Percentiles rank a stretch among this genome's conserved stretches.
Conservation (phyloP, 352 stramenopile species). For the Pythium aquatile region DNA sequence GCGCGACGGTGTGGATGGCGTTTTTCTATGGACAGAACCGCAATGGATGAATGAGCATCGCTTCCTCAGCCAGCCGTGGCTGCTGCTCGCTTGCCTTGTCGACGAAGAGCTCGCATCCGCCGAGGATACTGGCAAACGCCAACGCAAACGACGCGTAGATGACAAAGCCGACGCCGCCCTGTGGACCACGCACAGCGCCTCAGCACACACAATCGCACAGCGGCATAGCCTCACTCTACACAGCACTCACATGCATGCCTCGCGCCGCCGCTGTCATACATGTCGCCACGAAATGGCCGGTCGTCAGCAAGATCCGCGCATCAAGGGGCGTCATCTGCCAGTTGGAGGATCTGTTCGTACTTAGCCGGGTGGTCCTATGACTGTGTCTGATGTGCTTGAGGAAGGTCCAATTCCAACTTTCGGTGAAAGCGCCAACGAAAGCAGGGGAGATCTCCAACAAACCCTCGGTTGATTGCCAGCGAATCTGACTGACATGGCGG, state of each 20-base stretch:
- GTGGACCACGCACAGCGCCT: neutral
- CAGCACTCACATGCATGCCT: constrained; percentile 18
- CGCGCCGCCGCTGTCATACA: constrained; percentile 32
- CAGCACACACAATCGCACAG: neutral
- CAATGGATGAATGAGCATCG: neutral
- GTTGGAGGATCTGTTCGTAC: constrained; percentile 24
- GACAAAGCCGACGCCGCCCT: constrained; percentile 31
- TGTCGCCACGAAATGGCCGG: constrained; percentile 57
- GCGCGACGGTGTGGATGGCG: constrained; percentile 45
- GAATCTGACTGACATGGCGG: constrained; percentile 37
- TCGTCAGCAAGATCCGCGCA: constrained; percentile 55
- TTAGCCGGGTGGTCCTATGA: constrained; percentile 15
- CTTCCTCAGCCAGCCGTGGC: neutral
- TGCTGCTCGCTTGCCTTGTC: constrained; percentile 29
- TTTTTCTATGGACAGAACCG: constrained; percentile 36
- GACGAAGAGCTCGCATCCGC: constrained; percentile 53
- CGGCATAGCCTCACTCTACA: neutral
- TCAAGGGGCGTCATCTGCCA: constrained; percentile 26
- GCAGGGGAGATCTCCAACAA: neutral
- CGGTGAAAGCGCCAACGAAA: neutral
- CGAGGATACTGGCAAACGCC: constrained; percentile 35
- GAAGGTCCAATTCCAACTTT: neutral
- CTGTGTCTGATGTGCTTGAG: neutral
- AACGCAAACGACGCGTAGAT: constrained; percentile 45
- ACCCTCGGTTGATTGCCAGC: neutral